Evolutionary conservation across 495 filamentous ascomycete species (phyloP).

Genomic region (Podospora pseudopauciseta): DNA sequence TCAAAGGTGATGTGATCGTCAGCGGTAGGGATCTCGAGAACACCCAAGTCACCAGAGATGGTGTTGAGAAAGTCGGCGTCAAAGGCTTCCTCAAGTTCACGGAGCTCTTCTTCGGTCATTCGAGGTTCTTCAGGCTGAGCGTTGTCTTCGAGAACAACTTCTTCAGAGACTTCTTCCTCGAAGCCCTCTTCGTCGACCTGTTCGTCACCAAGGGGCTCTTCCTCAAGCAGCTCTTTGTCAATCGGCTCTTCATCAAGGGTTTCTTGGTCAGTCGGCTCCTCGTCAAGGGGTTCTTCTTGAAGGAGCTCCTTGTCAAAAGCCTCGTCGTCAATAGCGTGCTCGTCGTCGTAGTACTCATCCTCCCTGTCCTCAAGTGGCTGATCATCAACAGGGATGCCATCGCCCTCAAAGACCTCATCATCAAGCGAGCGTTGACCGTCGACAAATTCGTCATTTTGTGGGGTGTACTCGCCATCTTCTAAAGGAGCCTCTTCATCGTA

Average conservation of each 20-base stretch:
- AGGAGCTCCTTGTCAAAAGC: not conserved
- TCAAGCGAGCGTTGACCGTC: not conserved
- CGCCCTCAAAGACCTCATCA: not conserved
- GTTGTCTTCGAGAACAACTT: not conserved
- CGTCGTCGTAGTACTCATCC: not conserved
- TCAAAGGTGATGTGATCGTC: not conserved
- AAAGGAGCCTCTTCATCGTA: not conserved
- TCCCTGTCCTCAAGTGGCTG: not conserved
- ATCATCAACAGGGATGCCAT: not conserved
- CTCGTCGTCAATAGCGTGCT: not conserved
- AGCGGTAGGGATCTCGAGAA: not conserved
- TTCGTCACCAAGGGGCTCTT: not conserved
- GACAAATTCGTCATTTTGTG: not conserved
- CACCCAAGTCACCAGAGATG: not conserved
- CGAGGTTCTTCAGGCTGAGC: not conserved
- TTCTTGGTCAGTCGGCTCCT: not conserved
- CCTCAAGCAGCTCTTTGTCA: not conserved
- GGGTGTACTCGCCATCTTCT: not conserved
- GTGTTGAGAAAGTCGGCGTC: not conserved
- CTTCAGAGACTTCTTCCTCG: not conserved
- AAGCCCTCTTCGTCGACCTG: not conserved
- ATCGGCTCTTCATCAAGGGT: not conserved
- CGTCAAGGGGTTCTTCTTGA: not conserved
- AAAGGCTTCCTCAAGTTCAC: not conserved
- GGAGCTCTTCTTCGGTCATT: not conserved